Percentiles rank a stretch among this genome's conserved stretches.
Evolutionary conservation across 2,329 filamentous ascomycete species (phyloP).

Genomic region (Aspergillus chevalieri): DNA sequence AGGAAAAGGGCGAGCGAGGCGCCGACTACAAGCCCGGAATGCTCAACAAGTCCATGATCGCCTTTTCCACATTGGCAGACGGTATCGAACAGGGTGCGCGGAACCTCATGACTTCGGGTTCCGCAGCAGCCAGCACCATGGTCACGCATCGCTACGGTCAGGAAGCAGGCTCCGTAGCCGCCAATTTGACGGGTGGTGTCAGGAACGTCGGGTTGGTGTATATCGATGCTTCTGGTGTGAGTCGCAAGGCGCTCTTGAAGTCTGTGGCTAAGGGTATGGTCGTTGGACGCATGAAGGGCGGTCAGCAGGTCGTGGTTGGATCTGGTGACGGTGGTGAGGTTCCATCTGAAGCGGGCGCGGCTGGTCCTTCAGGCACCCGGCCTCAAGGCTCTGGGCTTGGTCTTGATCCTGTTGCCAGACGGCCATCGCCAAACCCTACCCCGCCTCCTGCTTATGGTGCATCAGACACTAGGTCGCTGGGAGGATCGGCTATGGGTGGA

Average conservation of each 20-base stretch:
- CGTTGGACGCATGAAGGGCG: slow-evolving; percentile 44
- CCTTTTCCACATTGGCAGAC: slow-evolving; percentile 89
- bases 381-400: slow-evolving; percentile 8
- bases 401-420: slow-evolving; percentile 19
- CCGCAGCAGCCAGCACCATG: slow-evolving; percentile 73
- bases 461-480: slow-evolving; percentile 28
- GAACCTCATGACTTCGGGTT: slow-evolving; percentile 66
- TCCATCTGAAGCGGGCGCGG: slow-evolving; percentile 9
- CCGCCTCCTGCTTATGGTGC: slow-evolving; percentile 38
- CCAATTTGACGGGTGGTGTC: slow-evolving; percentile 72
- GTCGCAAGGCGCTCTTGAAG: slow-evolving; percentile 81
- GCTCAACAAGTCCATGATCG: slow-evolving; percentile 93
- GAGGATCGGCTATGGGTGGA: slow-evolving; percentile 26
- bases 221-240: slow-evolving; percentile 92
- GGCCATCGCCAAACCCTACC: slow-evolving; percentile 29
- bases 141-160: slow-evolving; percentile 83
- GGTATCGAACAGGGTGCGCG: slow-evolving; percentile 84
- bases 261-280: slow-evolving; percentile 92
- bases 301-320: slow-evolving; percentile 44
- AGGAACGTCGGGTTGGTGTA: slow-evolving; percentile 97
- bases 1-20: slow-evolving; percentile 47
- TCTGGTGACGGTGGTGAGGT: slow-evolving; percentile 41
- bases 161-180: slow-evolving; percentile 74
- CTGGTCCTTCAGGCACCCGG: not conserved
- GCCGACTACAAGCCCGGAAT: slow-evolving; percentile 77